These are phyloP conservation scores for Endotrypanum monterogeii DNA, from an alignment of 208 protist species.

Conservation along the genomic window DNA sequence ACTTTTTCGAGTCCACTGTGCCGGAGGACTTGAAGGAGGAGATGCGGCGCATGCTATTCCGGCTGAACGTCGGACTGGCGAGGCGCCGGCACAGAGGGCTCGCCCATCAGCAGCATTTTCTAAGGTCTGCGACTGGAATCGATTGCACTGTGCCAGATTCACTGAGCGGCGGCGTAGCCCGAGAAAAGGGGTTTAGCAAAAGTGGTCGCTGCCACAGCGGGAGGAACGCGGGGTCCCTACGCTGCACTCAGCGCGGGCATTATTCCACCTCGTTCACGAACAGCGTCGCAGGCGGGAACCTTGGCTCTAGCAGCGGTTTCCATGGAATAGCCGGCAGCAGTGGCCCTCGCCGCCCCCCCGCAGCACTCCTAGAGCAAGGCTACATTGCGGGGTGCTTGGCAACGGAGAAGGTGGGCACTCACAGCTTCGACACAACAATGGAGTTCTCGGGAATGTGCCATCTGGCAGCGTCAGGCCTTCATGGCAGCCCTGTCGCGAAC, in stretches of 20 bases:
- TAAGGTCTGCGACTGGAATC: neutral
- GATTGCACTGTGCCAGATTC: constrained; percentile 1
- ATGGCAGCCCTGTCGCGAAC: neutral
- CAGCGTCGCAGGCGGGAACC: neutral
- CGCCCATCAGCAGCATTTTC: constrained; percentile 2
- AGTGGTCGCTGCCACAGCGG: neutral
- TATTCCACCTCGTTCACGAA: neutral
- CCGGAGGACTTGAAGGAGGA: constrained; percentile 50
- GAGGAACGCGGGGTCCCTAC: neutral
- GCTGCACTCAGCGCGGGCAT: neutral
- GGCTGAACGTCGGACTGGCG: constrained; percentile 13
- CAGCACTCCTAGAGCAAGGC: constrained; percentile 16
- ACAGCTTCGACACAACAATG: neutral
- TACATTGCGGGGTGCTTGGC: neutral
- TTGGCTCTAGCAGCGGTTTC: neutral
- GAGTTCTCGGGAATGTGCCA: neutral
- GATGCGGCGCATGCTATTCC: constrained; percentile 39
- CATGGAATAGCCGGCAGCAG: constrained; percentile 1
- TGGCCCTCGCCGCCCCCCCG: constrained; percentile 4
- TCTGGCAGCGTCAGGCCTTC: constrained; percentile 9
- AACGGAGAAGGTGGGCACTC: neutral
- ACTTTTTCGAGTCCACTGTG: constrained; percentile 45
- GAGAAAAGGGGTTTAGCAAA: neutral
- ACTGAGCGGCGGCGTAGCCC: neutral
- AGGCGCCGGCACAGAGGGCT: constrained; percentile 6